Percentiles rank a stretch among this genome's conserved stretches.
Evolutionary conservation across 2,329 filamentous ascomycete genomes (phyloP).

Genomic region (Aureobasidium sp.): DNA sequence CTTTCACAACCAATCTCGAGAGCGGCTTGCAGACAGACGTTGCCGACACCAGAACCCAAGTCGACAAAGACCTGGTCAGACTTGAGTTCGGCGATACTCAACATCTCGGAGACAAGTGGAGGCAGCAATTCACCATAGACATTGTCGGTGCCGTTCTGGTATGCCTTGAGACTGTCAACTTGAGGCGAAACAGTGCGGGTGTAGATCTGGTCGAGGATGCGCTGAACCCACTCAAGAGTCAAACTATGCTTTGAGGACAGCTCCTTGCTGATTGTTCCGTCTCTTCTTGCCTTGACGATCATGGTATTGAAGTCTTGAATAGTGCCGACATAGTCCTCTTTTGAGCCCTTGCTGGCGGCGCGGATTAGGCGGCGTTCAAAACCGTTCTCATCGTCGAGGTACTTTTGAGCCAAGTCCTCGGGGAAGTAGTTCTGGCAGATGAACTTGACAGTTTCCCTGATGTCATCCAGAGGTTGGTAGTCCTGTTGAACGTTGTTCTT

Average conservation of each 20-base stretch:
- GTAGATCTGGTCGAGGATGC: slow-evolving; percentile 73
- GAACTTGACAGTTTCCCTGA: slow-evolving; percentile 49
- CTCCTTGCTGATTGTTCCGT: slow-evolving; percentile 64
- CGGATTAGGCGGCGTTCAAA: slow-evolving; percentile 69
- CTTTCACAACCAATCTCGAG: slow-evolving; percentile 89
- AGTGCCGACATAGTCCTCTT: slow-evolving; percentile 59
- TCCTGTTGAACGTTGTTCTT: slow-evolving; percentile 54
- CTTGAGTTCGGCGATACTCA: slow-evolving; percentile 67
- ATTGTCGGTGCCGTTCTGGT: slow-evolving; percentile 84
- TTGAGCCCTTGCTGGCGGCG: slow-evolving; percentile 56
- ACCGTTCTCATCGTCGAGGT: slow-evolving; percentile 64
- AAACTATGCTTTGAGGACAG: slow-evolving; percentile 60
- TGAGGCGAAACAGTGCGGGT: slow-evolving; percentile 84
- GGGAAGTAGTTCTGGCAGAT: slow-evolving; percentile 70
- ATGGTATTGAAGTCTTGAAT: slow-evolving; percentile 69
- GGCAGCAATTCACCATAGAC: slow-evolving; percentile 90
- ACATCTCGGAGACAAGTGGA: slow-evolving; percentile 73
- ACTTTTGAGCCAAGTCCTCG: slow-evolving; percentile 54
- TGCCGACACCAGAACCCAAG: slow-evolving; percentile 89
- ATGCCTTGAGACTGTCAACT: slow-evolving; percentile 73
- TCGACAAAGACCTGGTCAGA: slow-evolving; percentile 87
- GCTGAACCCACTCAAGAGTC: slow-evolving; percentile 59
- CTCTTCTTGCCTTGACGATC: slow-evolving; percentile 55
- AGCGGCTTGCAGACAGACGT: slow-evolving; percentile 88
- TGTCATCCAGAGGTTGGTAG: slow-evolving; percentile 53